Percentiles rank a stretch among this genome's conserved stretches.
These are phyloP conservation scores for Fraxinus paxiana DNA, from an alignment of 305 asterid species.

Conservation along the genomic window DNA sequence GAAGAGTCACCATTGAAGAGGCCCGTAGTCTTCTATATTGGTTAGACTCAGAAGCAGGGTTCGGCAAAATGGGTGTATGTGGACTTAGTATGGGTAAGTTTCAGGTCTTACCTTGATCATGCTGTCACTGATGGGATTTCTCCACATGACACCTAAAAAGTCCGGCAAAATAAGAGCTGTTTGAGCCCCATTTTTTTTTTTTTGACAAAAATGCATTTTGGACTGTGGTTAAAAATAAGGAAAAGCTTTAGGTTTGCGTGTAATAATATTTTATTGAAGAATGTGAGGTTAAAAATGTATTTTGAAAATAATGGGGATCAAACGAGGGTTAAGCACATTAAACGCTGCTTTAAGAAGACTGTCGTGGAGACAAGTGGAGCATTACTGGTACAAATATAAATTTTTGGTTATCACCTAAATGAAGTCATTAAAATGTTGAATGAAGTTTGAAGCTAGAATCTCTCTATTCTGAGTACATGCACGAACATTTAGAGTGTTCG, in stretches of 20 bases:
- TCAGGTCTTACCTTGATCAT: conserved; percentile 5
- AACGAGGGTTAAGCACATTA: neutral
- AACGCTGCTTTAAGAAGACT: neutral
- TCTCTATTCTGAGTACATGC: neutral
- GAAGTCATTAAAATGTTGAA: neutral
- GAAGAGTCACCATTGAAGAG: conserved; percentile 95
- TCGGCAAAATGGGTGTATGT: conserved; percentile 93
- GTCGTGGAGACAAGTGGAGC: neutral
- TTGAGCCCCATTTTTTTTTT: neutral
- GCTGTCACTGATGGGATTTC: neutral
- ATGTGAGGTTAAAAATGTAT: neutral
- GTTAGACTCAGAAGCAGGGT: conserved; percentile 86
- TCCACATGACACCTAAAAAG: neutral
- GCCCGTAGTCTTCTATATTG: conserved; percentile 85
- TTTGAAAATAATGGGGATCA: neutral
- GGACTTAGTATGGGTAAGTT: conserved; percentile 98
- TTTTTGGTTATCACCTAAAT: neutral
- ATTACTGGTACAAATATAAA: neutral
- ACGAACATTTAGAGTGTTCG: neutral
- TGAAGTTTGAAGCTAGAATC: neutral
- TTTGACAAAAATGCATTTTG: neutral
- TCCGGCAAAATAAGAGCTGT: neutral
- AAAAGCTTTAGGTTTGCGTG: neutral
- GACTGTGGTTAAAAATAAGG: neutral
- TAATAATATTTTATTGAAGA: neutral